These are phyloP conservation scores for Cantharellus cinnabarinus DNA, from an alignment of 768 basidiomycete genomes.

Conservation along the genomic window DNA sequence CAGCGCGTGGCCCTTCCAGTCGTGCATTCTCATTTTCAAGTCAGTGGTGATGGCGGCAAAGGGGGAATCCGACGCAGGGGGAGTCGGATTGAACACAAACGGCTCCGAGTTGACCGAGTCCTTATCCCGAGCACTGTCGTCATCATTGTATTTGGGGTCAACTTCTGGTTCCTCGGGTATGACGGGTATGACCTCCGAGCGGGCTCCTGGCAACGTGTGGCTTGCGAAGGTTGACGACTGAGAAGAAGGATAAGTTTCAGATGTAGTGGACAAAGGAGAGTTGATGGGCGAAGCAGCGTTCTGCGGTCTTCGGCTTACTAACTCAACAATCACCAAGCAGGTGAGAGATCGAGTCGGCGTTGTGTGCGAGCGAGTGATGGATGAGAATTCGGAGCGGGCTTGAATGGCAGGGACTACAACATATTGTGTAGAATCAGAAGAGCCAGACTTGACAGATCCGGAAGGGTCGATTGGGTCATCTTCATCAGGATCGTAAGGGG, in stretches of 20 bases:
- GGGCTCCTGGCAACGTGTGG: not conserved
- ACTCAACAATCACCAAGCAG: slow-evolving; percentile 83
- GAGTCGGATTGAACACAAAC: slow-evolving; percentile 9
- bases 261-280: not conserved
- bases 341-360: slow-evolving; percentile 69
- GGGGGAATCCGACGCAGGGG: slow-evolving; percentile 34
- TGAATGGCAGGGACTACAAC: slow-evolving; percentile 86
- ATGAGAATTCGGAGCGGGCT: slow-evolving; percentile 80
- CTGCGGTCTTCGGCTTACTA: slow-evolving; percentile 47
- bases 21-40: slow-evolving; percentile 71
- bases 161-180: slow-evolving; percentile 1
- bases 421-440: slow-evolving; percentile 22
- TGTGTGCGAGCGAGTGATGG: slow-evolving; percentile 40
- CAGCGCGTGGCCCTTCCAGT: slow-evolving; percentile 92
- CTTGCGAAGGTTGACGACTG: not conserved
- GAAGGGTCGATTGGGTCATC: slow-evolving; percentile 68
- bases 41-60: slow-evolving; percentile 77
- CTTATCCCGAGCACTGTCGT: not conserved
- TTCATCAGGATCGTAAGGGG: slow-evolving; percentile 47
- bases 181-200: no score
- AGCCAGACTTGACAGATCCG: slow-evolving; percentile 30
- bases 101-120: slow-evolving; percentile 15
- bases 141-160: not conserved
- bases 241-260: not conserved
- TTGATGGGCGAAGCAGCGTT: not conserved